Evolutionary conservation across 2,329 filamentous ascomycete species (phyloP), one percentile per base, ranked within the genome.

Genomic region (Fusarium pseudograminearum): DNA sequence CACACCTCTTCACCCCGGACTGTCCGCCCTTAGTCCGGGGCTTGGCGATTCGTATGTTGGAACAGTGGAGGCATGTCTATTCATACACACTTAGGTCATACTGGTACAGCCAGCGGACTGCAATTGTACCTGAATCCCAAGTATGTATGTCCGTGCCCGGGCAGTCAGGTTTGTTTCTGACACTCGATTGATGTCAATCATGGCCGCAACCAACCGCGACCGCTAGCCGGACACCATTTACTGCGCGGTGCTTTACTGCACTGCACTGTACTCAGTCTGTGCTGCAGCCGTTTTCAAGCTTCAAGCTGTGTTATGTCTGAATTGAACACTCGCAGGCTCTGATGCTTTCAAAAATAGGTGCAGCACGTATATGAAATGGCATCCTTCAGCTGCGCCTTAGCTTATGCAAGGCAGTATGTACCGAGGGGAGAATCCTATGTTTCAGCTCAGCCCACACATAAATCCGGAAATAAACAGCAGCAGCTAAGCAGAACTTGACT

Each of bases 1-100:
- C 69, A 70, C 69, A 38, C 69, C 69, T 59, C 40, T 54, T 55
- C 44, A 53, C 52, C 61, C 69, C 56, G 61, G 66, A 58, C 51
- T 70, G 56, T 47, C 66, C 62, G 69, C 53, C 56, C 42, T 60
- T 57, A 53, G 46, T 46, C 42, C 36, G 45, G 44, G 55, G 45
- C 66, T 70, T 69, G 67, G 67, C 57, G 44, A 67, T 51, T 65
- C 60, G 52, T 46, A 65, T 65, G 20, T 45, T 57, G 57, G 55
- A 68, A 55, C 61, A 59, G 52, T 54, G 42, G 47, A 66, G 59
- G 61, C 44, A 48, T 16, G 33, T 44, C 41, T 44, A 24, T 48
- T 28, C 34, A 45, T 33, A 68, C 44, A 42, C 33, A 61, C 40
- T 57, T 58, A 57, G 59, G 67, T 52, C 69, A 72, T 72, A 46